phyloP scores from a whole-genome alignment of 768 basidiomycete species.

The Lactarius quietus region DNA sequence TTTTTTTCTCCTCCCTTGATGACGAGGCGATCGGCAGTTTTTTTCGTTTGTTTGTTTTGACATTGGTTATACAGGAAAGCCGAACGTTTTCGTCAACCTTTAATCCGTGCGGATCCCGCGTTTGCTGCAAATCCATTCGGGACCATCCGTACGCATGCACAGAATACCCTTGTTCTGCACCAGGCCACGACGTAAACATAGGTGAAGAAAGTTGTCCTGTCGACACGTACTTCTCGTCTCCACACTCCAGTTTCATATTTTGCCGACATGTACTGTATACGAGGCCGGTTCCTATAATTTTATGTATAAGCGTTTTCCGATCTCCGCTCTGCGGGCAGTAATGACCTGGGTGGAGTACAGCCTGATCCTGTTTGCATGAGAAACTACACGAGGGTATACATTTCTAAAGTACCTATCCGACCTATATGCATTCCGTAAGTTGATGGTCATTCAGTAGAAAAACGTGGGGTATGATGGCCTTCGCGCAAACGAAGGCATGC shows the following conservation, averaged over 20 bases:
- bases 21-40: constrained; percentile 6
- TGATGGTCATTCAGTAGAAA: constrained; percentile 7
- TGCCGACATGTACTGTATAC: not conserved
- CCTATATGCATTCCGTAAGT: constrained; percentile 17
- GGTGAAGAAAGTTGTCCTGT: not conserved
- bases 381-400: constrained; percentile 24
- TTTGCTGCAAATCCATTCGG: constrained; percentile 70
- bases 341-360: constrained; percentile 1
- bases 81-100: constrained; percentile 66
- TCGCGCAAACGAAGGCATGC: not conserved
- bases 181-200: constrained; percentile 21
- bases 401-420: constrained; percentile 18
- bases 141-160: constrained; percentile 73
- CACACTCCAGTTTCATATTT: constrained; percentile 3
- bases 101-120: constrained; percentile 61
- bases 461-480: constrained; percentile 22
- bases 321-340: not conserved
- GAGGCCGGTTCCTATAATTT: not conserved
- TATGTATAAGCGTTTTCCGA: not conserved
- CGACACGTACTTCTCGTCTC: not conserved
- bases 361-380: constrained; percentile 7
- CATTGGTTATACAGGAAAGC: constrained; percentile 43
- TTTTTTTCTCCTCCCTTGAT: not conserved
- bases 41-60: constrained; percentile 6
- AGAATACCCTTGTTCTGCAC: constrained; percentile 69